Evolutionary conservation across 2,329 filamentous ascomycete genomes (phyloP).

Genomic region (Fusarium citri): DNA sequence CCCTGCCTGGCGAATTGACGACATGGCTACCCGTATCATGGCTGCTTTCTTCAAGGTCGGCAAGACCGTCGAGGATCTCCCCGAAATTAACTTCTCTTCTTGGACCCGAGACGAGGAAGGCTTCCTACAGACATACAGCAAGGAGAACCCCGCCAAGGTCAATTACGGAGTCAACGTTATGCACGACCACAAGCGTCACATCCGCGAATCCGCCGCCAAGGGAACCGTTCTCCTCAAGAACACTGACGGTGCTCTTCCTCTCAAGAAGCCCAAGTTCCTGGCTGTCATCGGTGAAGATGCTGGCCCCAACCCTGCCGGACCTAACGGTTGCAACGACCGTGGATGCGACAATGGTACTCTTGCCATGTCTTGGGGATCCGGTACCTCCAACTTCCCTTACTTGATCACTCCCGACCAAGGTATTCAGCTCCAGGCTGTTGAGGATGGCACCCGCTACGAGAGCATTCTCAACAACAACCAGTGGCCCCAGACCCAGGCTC

Average conservation of each 20-base stretch:
- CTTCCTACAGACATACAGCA: conserved; percentile 71
- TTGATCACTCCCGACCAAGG: conserved; percentile 79
- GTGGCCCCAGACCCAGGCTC: conserved; percentile 68
- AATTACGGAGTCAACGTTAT: conserved; percentile 90
- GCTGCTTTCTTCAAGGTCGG: conserved; percentile 76
- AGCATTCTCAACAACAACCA: conserved; percentile 75
- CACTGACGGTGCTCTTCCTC: conserved; percentile 72
- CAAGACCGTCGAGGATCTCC: conserved; percentile 59
- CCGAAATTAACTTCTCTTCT: conserved; percentile 83
- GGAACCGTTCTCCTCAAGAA: conserved; percentile 94
- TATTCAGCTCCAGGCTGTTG: conserved; percentile 70
- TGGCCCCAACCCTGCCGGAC: conserved; percentile 77
- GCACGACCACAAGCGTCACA: conserved; percentile 75
- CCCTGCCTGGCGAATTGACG: conserved; percentile 87
- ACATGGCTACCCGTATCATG: conserved; percentile 90
- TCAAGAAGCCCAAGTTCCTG: conserved; percentile 81
- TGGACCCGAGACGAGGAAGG: conserved; percentile 85
- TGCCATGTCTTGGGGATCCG: conserved; percentile 84
- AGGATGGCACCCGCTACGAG: conserved; percentile 70
- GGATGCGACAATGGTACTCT: conserved; percentile 70
- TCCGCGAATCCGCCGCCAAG: conserved; percentile 81
- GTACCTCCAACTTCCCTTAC: conserved; percentile 79
- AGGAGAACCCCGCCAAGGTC: conserved; percentile 73
- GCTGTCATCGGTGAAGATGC: conserved; percentile 87
- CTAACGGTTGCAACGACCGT: conserved; percentile 82